Conservation (phyloP, 164 flowering plant genomes). For the Euptelea pleiosperma region DNA sequence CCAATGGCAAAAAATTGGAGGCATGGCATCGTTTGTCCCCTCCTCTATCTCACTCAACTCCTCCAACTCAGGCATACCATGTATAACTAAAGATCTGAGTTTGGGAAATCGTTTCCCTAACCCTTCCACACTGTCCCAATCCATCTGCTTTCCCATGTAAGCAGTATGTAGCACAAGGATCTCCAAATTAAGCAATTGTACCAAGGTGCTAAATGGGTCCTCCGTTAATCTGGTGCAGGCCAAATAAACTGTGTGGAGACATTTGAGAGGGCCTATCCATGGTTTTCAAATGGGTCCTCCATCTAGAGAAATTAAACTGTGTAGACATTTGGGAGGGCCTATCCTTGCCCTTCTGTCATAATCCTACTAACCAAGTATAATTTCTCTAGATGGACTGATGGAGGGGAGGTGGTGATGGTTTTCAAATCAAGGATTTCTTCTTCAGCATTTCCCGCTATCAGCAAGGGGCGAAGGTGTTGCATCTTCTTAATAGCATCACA, state of each 20-base stretch:
- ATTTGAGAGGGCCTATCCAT: conserved; percentile 3
- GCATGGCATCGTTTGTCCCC: no score
- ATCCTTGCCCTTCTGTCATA: background rate
- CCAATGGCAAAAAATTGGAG: background rate
- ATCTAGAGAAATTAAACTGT: no score
- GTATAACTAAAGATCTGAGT: background rate
- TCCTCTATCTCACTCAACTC: background rate
- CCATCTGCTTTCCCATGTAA: background rate
- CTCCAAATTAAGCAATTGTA: background rate
- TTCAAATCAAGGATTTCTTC: conserved; percentile 3
- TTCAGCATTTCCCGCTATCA: background rate
- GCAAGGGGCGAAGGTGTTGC: conserved; percentile 2
- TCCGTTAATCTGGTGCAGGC: background rate
- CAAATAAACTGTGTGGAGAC: background rate
- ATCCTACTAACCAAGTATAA: background rate
- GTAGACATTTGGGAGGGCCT: no score
- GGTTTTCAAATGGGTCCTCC: no score
- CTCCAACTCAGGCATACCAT: background rate
- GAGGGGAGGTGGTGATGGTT: conserved; percentile 2
- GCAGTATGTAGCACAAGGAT: background rate
- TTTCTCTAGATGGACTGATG: background rate
- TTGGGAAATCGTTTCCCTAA: background rate
- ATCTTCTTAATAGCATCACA: background rate
- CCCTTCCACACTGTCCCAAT: background rate
- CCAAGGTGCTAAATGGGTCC: background rate